Evolutionary conservation across 805 yeast genomes (phyloP).

Genomic region (Yamadazyma insecticola): DNA sequence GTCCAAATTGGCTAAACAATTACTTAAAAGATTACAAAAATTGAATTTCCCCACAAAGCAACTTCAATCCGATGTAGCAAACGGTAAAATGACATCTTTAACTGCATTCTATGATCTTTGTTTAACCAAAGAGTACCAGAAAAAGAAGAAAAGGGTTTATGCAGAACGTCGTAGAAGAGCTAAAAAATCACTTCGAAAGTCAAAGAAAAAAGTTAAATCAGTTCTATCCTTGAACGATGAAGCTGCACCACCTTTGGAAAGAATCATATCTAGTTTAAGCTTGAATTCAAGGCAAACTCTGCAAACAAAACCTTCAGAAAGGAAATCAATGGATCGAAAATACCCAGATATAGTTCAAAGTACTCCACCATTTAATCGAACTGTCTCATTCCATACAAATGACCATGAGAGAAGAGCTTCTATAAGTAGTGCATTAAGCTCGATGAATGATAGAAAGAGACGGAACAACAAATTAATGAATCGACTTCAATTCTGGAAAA

Average conservation of each 20-base stretch:
- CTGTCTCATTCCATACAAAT: conserved; percentile 17
- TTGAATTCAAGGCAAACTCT: conserved; percentile 19
- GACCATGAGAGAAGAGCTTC: conserved; percentile 12
- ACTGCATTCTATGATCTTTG: conserved; percentile 73
- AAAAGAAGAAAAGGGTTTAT: conserved; percentile 27
- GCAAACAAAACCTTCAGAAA: conserved; percentile 6
- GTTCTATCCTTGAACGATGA: conserved; percentile 31
- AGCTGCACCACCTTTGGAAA: conserved; percentile 32
- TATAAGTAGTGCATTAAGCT: conserved; percentile 8
- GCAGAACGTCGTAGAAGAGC: conserved; percentile 31
- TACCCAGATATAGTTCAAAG: conserved; percentile 2
- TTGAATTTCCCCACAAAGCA: conserved; percentile 61
- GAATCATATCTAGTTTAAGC: conserved; percentile 34
- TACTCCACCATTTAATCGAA: conserved; percentile 12
- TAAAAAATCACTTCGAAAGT: conserved; percentile 23
- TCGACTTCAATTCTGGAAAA: conserved; percentile 36
- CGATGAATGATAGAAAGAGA: conserved; percentile 4
- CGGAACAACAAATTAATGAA: conserved; percentile 12
- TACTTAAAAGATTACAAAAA: conserved; percentile 55
- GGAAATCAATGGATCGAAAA: conserved; percentile 8
- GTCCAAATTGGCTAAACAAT: conserved; percentile 56
- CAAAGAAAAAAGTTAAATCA: conserved; percentile 31
- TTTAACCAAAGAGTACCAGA: conserved; percentile 46
- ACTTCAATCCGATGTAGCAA: conserved; percentile 52
- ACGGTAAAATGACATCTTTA: conserved; percentile 62